Evolutionary conservation across 345 rosid genomes (phyloP).

Genomic region (Gossypium mustelinum): DNA sequence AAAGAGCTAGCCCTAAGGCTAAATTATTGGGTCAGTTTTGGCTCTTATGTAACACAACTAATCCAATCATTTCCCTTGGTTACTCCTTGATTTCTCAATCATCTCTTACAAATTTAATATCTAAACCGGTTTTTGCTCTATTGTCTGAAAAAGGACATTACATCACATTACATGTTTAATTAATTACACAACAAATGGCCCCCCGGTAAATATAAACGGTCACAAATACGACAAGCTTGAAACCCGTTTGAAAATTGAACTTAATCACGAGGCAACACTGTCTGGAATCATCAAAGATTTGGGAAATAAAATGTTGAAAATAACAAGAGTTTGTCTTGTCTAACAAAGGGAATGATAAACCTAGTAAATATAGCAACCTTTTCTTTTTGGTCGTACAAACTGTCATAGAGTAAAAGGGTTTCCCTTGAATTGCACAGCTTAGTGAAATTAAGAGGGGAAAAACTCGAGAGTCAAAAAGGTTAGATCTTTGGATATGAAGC

Average conservation of each 20-base stretch:
- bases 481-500: constrained; percentile 27
- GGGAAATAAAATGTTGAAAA: constrained; percentile 7
- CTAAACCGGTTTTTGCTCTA: not conserved
- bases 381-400: not conserved
- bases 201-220: not conserved
- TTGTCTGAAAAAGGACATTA: not conserved
- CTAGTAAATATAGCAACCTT: not conserved
- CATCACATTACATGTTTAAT: not conserved
- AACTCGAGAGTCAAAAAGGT: constrained; percentile 33
- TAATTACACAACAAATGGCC: not conserved
- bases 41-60: constrained; percentile 1
- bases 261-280: constrained; percentile 6
- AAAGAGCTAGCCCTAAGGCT: not conserved
- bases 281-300: not conserved
- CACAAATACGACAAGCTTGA: not conserved
- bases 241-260: constrained; percentile 6
- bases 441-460: constrained; percentile 17
- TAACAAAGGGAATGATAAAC: not conserved
- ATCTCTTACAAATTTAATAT: not conserved
- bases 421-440: constrained; percentile 24
- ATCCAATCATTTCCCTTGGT: not conserved
- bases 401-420: constrained; percentile 16
- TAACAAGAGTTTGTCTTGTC: constrained; percentile 9
- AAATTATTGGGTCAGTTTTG: not conserved
- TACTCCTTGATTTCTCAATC: constrained; percentile 2